These are phyloP conservation scores for Hypholoma fasciculare DNA, from an alignment of 768 basidiomycete species.

Conservation along the genomic window DNA sequence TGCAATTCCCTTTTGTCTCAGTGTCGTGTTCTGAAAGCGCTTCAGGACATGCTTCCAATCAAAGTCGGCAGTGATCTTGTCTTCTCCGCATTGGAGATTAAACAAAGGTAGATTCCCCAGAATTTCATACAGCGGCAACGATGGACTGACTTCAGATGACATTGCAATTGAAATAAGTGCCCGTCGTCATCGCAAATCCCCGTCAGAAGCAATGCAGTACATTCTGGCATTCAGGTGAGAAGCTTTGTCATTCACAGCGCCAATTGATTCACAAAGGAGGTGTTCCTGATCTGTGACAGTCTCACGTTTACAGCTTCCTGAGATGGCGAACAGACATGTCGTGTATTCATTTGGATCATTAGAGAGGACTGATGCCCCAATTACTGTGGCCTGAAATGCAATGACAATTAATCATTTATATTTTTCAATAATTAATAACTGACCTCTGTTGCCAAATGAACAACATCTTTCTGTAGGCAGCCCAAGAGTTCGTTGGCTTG, in stretches of 20 bases:
- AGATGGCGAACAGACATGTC: background rate
- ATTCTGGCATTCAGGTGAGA: slow-evolving; percentile 5
- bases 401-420: slow-evolving; percentile 7
- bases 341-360: no score
- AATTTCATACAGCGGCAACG: slow-evolving; percentile 20
- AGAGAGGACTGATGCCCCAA: background rate
- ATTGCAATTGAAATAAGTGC: slow-evolving; percentile 19
- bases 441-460: slow-evolving; percentile 2
- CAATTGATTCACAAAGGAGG: slow-evolving; percentile 16
- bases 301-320: slow-evolving; percentile 2
- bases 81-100: slow-evolving; percentile 23
- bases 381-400: slow-evolving; percentile 14
- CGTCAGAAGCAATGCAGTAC: slow-evolving; percentile 23
- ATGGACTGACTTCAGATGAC: slow-evolving; percentile 2
- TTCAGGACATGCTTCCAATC: slow-evolving; percentile 31
- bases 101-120: slow-evolving; percentile 21
- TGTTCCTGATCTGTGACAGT: slow-evolving; percentile 1
- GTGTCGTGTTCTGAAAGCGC: slow-evolving; percentile 21
- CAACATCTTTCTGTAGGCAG: background rate
- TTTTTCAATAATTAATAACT: slow-evolving; percentile 6
- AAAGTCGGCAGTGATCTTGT: slow-evolving; percentile 29
- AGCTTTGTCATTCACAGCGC: slow-evolving; percentile 8
- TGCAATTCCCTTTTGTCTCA: slow-evolving; percentile 21
- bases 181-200: slow-evolving; percentile 19
- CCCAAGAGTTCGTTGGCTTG: background rate